These are phyloP conservation scores for Paracamarosporium sp. DNA, from an alignment of 2,329 filamentous ascomycete species.

Conservation along the genomic window DNA sequence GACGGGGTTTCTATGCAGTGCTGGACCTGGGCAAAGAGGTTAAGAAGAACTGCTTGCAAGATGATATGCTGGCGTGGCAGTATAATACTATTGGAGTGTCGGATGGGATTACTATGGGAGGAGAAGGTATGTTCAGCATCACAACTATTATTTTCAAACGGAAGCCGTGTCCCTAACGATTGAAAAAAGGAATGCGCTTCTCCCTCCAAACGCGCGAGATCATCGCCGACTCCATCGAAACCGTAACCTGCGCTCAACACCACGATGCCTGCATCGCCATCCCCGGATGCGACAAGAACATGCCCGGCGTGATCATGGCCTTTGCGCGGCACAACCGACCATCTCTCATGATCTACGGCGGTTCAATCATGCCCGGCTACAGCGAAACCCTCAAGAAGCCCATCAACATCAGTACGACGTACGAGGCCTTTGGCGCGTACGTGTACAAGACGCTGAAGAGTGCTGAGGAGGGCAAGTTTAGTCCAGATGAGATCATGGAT, in stretches of 20 bases:
- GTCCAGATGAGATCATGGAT: conserved; percentile 77
- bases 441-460: conserved; percentile 76
- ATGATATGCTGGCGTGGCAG: conserved; percentile 92
- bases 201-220: conserved; percentile 89
- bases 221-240: conserved; percentile 94
- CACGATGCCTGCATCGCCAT: conserved; percentile 95
- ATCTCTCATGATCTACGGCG: conserved; percentile 94
- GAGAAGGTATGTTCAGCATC: conserved; percentile 67
- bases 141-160: too few species aligned
- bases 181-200: conserved; percentile 83
- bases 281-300: conserved; percentile 96
- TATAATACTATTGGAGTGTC: conserved; percentile 91
- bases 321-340: conserved; percentile 91
- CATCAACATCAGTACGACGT: conserved; percentile 89
- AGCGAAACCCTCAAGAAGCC: conserved; percentile 75
- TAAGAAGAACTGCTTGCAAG: conserved; percentile 79
- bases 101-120: conserved; percentile 94
- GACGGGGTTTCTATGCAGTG: conserved; percentile 56
- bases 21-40: conserved; percentile 87
- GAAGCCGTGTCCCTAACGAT: conserved; percentile 6
- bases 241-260: conserved; percentile 87
- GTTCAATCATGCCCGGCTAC: conserved; percentile 87
- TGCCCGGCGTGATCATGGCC: conserved; percentile 91
- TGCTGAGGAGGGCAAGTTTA: conserved; percentile 72
- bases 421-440: conserved; percentile 85